Base-by-base conservation (phyloP, 345 rosid genomes). In the Rhizophora apiculata region DNA sequence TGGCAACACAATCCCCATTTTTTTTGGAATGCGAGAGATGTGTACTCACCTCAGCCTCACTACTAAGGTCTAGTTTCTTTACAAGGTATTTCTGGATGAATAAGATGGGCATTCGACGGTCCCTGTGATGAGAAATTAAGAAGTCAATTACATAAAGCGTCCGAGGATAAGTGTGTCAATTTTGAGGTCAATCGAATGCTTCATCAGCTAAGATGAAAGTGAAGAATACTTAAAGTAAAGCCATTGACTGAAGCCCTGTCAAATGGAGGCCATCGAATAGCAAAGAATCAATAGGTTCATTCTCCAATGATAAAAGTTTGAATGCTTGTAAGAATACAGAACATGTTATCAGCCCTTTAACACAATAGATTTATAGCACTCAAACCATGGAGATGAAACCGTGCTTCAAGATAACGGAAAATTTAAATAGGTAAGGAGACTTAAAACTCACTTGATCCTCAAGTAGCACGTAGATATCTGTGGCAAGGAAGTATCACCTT, bases 81-180 rank as follows among this genome's bases (percentile, higher is more conserved):
- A 79, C 73, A 62, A 92, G 86, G 75, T 95, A 95, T 82, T 95
- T 92, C 63, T 95, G 96, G 79, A 95, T 80, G 68, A 78, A 84
- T 51, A 92, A 90, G 74, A 92, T 91, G 0, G 94, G 87, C 66
- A 88, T 71, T 61, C 74, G 84, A 67, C 92, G 93, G 81, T 89
- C 97, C 86, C 98, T 94, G 87, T 32, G 54, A 71, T 37, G 60
- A 51, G 61, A 56, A 65, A 68, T 32, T 22, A 57, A 3, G 32
- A 32, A 65, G 49, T 60, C 61, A 74, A 58, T 34, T n/a, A 43
- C 21, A 62, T 7, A 31, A 22, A n/a, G 9, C 18, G 37, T 18
- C 29, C 27, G 6, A 55, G 64, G 31, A 67, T 49, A 7, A 39
- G 48, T 18, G 39, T 6, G 8, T 13, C 7, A 64, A 43, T 36